phyloP scores from a whole-genome alignment of 176 grass and related monocot species.

The Paspalum notatum region DNA sequence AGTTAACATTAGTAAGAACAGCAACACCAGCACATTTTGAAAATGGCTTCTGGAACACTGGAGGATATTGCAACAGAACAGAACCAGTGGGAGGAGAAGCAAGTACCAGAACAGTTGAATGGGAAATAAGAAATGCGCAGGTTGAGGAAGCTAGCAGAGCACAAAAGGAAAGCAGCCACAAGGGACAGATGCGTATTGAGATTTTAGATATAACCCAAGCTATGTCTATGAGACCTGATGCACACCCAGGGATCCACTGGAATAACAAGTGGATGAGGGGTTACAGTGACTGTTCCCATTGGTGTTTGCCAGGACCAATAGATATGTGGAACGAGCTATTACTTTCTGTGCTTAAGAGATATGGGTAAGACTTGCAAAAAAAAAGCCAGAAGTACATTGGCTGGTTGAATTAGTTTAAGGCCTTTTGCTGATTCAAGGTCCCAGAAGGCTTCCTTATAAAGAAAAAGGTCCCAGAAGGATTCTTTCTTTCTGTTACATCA shows the following conservation, averaged over 20 bases:
- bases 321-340: slow-evolving; percentile 52
- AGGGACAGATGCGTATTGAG: slow-evolving; percentile 34
- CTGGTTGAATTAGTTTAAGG: neutral
- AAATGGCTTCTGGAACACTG: slow-evolving; percentile 72
- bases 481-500: neutral
- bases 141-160: slow-evolving; percentile 53
- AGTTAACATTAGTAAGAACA: slow-evolving; percentile 67
- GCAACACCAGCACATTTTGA: slow-evolving; percentile 70
- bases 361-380: slow-evolving; percentile 12
- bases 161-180: slow-evolving; percentile 26
- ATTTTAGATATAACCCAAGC: slow-evolving; percentile 55
- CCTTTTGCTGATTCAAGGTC: slow-evolving; percentile 9
- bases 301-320: slow-evolving; percentile 56
- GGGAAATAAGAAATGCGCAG: slow-evolving; percentile 66
- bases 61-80: slow-evolving; percentile 75
- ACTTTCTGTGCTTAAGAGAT: slow-evolving; percentile 35
- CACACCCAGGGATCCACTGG: slow-evolving; percentile 54
- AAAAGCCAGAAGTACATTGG: neutral
- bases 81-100: slow-evolving; percentile 39
- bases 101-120: slow-evolving; percentile 40
- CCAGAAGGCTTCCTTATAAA: neutral
- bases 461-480: neutral
- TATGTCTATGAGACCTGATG: slow-evolving; percentile 65
- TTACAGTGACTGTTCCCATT: slow-evolving; percentile 59
- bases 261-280: slow-evolving; percentile 56